Base-by-base conservation (phyloP, 805 yeast genomes). In the Saccharomycopsis lassenensis region DNA sequence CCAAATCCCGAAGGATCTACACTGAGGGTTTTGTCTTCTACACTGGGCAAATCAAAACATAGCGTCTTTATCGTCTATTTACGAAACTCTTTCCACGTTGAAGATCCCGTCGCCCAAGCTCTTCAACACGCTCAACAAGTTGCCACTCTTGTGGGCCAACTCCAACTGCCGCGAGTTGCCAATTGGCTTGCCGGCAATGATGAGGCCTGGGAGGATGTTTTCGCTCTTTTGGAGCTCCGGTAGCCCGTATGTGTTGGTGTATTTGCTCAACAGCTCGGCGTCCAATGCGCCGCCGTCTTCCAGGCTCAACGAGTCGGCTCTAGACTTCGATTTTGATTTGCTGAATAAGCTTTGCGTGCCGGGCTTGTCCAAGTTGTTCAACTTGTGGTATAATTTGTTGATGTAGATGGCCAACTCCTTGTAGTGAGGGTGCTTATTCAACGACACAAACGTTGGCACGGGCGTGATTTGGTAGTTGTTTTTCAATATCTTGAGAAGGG, bases 161-260 rank as follows among this genome's bases (percentile, higher is more conserved):
- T 29, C 27, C n/a, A 41, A 29, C 22, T 41, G 45, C 11, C 45
- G 31, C 8, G 43, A 34, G 25, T 41, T 41, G 6, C 37, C 45
- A 23, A 41, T 39, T 15, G 45, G 45, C 26, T 41, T 41, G 7
- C 45, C 45, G 8, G 45, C 45, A 31, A 41, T 41, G 3, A 41
- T 30, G 12, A 41, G 31, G 6, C 45, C 45, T 1, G 45, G 45
- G 11, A 41, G 25, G 24, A 41, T 38, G 28, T 41, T 41, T 23
- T 41, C 45, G 22, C 26, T 31, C n/a, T 24, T 35, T 15, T 22
- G 12, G 4, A 41, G 29, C 10, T 28, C 24, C 4, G 34, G 34
- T 11, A 37, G 29, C 15, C 16, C 18, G 25, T 29, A 36, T 2
- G 29, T 18, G 27, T 32, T 36, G 7, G 18, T 27, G 24, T 24